Percentiles rank a stretch among this genome's conserved stretches.
These are phyloP conservation scores for Salvia hispanica DNA, from an alignment of 257 asterid genomes.

Conservation along the genomic window DNA sequence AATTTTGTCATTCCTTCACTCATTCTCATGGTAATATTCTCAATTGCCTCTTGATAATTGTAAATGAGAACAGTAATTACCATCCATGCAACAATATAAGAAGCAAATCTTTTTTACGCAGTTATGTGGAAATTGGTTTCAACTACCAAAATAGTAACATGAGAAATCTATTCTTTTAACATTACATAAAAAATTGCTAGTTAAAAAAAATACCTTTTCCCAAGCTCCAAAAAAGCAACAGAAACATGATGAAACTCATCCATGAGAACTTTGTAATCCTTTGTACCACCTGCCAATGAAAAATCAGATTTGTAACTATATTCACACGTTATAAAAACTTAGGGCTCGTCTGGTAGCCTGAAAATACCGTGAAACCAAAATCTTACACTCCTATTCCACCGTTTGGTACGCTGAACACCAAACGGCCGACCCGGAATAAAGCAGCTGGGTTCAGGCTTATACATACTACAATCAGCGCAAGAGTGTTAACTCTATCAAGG, in stretches of 20 bases:
- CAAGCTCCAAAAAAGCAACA: conserved; percentile 90
- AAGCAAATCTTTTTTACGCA: not conserved
- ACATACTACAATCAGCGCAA: too few species aligned
- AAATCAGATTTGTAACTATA: conserved; percentile 21
- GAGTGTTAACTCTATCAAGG: too few species aligned
- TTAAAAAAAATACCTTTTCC: conserved; percentile 49
- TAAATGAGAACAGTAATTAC: conserved; percentile 34
- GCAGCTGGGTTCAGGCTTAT: too few species aligned
- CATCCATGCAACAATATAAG: conserved; percentile 13
- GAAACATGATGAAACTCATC: conserved; percentile 86
- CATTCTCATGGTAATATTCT: conserved; percentile 94
- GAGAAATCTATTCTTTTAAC: conserved; percentile 20
- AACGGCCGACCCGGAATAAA: too few species aligned
- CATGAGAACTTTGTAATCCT: conserved; percentile 88
- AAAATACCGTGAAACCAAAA: too few species aligned
- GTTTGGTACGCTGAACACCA: too few species aligned
- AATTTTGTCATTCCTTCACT: conserved; percentile 99
- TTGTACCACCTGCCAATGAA: conserved; percentile 67
- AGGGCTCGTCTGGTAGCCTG: too few species aligned
- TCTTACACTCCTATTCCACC: too few species aligned
- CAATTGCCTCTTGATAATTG: conserved; percentile 94
- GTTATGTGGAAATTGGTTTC: not conserved
- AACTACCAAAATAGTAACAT: conserved; percentile 8
- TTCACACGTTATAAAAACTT: not conserved
- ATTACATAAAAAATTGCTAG: conserved; percentile 15